A percentile compares a stretch with the other conserved stretches of the same genome.
Conservation (phyloP, 2,329 filamentous ascomycete species). For the Neonectria magnoliae region DNA sequence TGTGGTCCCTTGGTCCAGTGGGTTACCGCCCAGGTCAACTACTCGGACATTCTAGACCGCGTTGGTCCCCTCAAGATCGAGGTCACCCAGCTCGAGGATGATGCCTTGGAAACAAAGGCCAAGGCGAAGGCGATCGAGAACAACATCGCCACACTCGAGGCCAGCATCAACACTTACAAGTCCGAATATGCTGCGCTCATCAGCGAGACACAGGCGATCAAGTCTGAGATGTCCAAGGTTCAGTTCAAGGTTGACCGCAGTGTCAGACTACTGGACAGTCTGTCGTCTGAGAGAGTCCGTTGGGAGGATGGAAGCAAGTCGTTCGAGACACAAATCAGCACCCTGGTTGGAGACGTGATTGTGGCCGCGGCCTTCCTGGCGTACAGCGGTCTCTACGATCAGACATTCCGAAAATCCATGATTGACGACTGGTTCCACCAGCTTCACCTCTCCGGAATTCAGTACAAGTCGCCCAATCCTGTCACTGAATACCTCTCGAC, state of each 20-base stretch:
- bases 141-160: constrained; percentile 83
- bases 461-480: constrained; percentile 92
- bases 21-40: constrained; percentile 96
- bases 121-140: constrained; percentile 92
- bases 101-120: constrained; percentile 91
- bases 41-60: constrained; percentile 95
- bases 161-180: constrained; percentile 95
- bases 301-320: constrained; percentile 99
- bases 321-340: constrained; percentile 97
- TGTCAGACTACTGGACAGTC: constrained; percentile 90
- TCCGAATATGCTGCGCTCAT: constrained; percentile 94
- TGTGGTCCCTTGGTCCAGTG: constrained; percentile 97
- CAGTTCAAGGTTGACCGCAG: constrained; percentile 98
- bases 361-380: constrained; percentile 97
- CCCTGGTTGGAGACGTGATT: constrained; percentile 93
- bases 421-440: constrained; percentile 97
- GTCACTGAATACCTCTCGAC: constrained; percentile 97
- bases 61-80: constrained; percentile 93
- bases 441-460: constrained; percentile 89
- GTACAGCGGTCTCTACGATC: constrained; percentile 96
- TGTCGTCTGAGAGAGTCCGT: constrained; percentile 90
- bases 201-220: constrained; percentile 97
- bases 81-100: constrained; percentile 85
- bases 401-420: constrained; percentile 97
- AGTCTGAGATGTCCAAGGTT: constrained; percentile 93